Evolutionary conservation across 208 protist species (phyloP), one percentile per base, ranked within the genome.

Genomic region (Acanthamoeba culbertsoni): DNA sequence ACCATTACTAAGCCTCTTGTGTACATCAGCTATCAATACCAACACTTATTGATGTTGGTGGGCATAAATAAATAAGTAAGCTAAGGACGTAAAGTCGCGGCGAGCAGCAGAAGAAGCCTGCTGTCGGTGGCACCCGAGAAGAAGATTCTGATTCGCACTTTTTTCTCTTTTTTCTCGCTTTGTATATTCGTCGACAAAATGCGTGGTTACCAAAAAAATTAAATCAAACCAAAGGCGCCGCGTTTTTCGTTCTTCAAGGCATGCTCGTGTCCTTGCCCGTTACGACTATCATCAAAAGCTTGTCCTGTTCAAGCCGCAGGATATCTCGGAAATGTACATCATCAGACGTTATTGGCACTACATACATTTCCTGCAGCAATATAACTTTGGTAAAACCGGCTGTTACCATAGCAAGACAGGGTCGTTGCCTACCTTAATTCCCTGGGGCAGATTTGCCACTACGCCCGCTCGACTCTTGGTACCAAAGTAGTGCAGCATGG

Each of bases 401-500:
- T n/a, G n/a, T n/a, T n/a, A n/a, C n/a, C n/a, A n/a, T n/a, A n/a
- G n/a, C n/a, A n/a, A n/a, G n/a, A n/a, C n/a, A n/a, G n/a, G n/a
- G n/a, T n/a, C n/a, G n/a, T 23, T 59, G 51, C 51, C 16, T 59
- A 59, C n/a, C 62, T 71, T 84, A 40, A 84, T 42, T 40, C 18
- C 48, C 35, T 40, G 35, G 23, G 16, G 73, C 0, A 84, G 73
- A 28, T 84, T 84, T 28, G 20, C 48, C 14, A 84, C 73, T 20
- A 84, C 73, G 73, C 73, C 73, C 10, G 73, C 73, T 53, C 73
- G 73, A 16, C 43, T 53, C 31, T 84, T 84, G 73, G 26, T 84
- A 16, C 73, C 43, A 84, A 84, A 84, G 31, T 84, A 84, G 73
- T 84, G 73, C n/a, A 84, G 73, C 73, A 84, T 84, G 31, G 73